Conservation (phyloP, 1,284 basidiomycete species). For the Apiotrichum porosum region DNA sequence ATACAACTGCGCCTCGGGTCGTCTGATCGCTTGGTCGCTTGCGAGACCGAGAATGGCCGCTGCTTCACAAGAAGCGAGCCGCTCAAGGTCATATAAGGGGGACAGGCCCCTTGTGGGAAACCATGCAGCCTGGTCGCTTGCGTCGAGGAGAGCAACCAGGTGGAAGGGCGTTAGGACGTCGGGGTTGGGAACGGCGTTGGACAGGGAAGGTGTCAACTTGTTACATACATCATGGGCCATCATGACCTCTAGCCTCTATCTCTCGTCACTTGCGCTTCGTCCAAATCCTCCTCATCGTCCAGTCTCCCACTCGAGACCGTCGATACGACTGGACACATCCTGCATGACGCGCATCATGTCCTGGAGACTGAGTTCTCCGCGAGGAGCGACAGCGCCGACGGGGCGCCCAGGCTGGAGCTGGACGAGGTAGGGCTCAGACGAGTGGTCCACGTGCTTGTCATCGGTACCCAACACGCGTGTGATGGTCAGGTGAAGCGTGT, state of each 20-base stretch:
- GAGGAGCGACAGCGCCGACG: constrained; percentile 23
- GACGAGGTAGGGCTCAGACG: constrained; percentile 34
- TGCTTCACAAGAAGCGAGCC: no score
- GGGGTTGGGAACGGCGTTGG: no score
- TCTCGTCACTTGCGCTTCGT: background rate
- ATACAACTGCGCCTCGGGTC: no score
- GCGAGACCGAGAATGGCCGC: no score
- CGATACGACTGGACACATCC: constrained; percentile 25
- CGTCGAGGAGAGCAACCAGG: no score
- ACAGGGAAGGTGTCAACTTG: no score
- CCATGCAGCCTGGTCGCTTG: no score
- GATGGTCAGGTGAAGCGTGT: constrained; percentile 32
- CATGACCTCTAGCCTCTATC: background rate
- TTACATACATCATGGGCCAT: no score
- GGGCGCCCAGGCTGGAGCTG: constrained; percentile 34
- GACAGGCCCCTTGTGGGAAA: no score
- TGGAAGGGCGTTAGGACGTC: no score
- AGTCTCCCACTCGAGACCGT: constrained; percentile 38
- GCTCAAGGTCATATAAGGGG: no score
- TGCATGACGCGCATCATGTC: constrained; percentile 36
- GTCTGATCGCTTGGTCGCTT: no score
- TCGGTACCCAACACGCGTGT: constrained; percentile 18
- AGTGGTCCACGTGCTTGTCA: constrained; percentile 1
- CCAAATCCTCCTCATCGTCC: constrained; percentile 6
- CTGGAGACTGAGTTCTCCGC: constrained; percentile 25